Base-by-base conservation (phyloP, 139 green algal genomes). In the Picochlorum sp. region DNA sequence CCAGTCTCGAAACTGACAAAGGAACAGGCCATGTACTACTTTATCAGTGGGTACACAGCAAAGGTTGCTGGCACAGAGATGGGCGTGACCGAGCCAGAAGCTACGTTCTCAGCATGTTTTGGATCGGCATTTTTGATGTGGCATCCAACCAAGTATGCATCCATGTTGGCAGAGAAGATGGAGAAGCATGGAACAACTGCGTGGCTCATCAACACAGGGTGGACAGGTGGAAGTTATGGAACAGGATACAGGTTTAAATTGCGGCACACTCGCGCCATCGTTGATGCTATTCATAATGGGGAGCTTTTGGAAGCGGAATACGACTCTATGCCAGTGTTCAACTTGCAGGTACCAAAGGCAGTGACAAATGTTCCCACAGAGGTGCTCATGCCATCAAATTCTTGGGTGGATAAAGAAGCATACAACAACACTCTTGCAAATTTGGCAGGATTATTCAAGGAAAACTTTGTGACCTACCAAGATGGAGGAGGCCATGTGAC, bases 21-120 rank as follows among this genome's bases (percentile, higher is more conserved):
- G 28, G 85, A 90, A 69, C 92, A 98, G 75, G 92, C 90, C 30
- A 97, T 98, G 91, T 98, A 97, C 74, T 88, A 95, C 68, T 98
- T 97, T 72, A 86, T 98, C 60, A 85, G 65, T 9, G 93, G 92
- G 15, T 98, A 98, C 86, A 98, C 92, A 3, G 85, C 90, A 59
- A 97, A 97, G 82, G 92, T 93, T 51, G 91, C 92, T 13, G 92
- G 92, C 64, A 98, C 92, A 4, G 92, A 98, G 78, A 65, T 85
- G 73, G 92, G 92, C 37, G 78, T 98, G 15, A 94, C 78, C 2
- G 92, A 98, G 74, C 92, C 92, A 5, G 76, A 92, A 75, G 91
- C 92, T 21, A 98, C 91, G 49, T 96, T 96, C 77, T 85, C 69
- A 24, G 87, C 87, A 55, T 95, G 88, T 75, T 92, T 89, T 64